Conservation (phyloP, 768 basidiomycete species). For the Suillus paluster region DNA sequence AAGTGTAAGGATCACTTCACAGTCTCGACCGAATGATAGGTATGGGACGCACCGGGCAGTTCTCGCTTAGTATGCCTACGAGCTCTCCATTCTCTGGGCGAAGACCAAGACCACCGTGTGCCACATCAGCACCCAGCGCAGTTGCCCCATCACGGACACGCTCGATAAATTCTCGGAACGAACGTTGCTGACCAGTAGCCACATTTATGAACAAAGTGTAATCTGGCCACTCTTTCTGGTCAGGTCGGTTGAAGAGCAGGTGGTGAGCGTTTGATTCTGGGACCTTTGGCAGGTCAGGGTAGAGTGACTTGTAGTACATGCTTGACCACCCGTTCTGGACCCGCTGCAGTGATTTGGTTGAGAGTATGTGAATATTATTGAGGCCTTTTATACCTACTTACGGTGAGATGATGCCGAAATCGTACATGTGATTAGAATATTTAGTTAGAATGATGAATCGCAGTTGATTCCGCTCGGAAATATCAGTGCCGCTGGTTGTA, state of each 20-base stretch:
- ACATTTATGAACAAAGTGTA: slow-evolving; percentile 60
- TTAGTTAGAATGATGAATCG: no score
- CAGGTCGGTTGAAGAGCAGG: slow-evolving; percentile 56
- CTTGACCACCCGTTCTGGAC: background rate
- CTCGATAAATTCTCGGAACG: slow-evolving; percentile 52
- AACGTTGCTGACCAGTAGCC: slow-evolving; percentile 48
- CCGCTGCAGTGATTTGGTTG: no score
- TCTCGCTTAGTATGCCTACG: slow-evolving; percentile 73
- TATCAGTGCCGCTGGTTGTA: no score
- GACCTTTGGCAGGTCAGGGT: slow-evolving; percentile 51
- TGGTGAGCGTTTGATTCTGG: slow-evolving; percentile 60
- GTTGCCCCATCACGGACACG: slow-evolving; percentile 59
- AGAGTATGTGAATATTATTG: no score
- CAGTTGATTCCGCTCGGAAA: no score
- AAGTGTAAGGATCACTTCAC: background rate
- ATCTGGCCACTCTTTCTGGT: slow-evolving; percentile 58
- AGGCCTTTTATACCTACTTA: no score
- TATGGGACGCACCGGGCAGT: slow-evolving; percentile 57
- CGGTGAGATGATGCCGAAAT: no score
- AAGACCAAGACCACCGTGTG: slow-evolving; percentile 61
- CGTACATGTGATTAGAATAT: no score
- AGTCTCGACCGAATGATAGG: background rate
- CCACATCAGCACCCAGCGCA: slow-evolving; percentile 50
- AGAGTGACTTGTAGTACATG: slow-evolving; percentile 64
- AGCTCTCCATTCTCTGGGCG: slow-evolving; percentile 52